Evolutionary conservation across 805 yeast genomes (phyloP), one percentile per base, ranked within the genome.

Genomic region (Yarrowia bubula): DNA sequence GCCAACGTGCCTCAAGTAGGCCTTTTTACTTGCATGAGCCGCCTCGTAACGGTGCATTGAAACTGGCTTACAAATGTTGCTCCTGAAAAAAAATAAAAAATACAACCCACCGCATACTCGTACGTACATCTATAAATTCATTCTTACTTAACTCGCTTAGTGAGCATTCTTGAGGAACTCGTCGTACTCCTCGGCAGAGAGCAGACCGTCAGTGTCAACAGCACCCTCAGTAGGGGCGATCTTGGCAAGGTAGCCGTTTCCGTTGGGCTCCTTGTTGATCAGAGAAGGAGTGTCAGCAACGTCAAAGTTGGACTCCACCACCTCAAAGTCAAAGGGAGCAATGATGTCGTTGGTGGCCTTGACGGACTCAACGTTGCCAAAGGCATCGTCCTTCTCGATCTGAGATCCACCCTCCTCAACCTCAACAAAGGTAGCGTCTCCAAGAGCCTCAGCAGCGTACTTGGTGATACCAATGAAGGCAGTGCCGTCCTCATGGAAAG

Each of bases 401-500:
- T 73, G 79, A 44, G 81, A 83, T 44, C 87, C 89, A 43, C 83
- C 83, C 70, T 87, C 92, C 53, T 96, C 96, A 70, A 93, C 81
- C 78, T 95, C 99, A 67, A 92, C 88, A 75, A 82, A 95, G 4
- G 98, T 96, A 65, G 96, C 96, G 77, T 95, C 99, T 50, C 99
- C 99, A 67, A 95, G 84, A 8, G 98, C 96, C 73, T 92, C 97
- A 22, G 97, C 88, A 17, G 99, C 99, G 75, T 95, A 92, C 72
- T 84, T 85, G 66, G 99, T 92, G 76, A 95, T 91, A 35, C 99
- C 99, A 65, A 93, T 81, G 71, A 87, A 92, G 1, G 93, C 88
- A 47, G 86, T 81, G 67, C 90, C 90, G 76, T 92, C 97, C 32
- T 84, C 83, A 75, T 89, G 96, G 65, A 86, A 81, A 4, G 96